phyloP scores from a whole-genome alignment of 1,139 yeast species.

The Insectozyma bohioensis region DNA sequence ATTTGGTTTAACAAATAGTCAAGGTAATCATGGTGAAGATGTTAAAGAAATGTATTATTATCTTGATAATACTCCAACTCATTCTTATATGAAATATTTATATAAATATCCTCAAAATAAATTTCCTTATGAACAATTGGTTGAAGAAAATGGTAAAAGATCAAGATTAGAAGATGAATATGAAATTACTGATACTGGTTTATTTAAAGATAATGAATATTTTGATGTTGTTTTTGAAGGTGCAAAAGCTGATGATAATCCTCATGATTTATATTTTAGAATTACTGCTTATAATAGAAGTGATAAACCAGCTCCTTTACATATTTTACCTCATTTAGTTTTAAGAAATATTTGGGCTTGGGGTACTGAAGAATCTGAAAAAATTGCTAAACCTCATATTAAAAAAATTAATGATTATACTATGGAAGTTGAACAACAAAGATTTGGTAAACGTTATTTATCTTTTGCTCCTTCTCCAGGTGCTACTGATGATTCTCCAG shows the following conservation, averaged over 20 bases:
- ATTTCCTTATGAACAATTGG: slow-evolving; percentile 80
- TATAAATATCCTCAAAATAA: slow-evolving; percentile 88
- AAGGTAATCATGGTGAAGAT: slow-evolving; percentile 96
- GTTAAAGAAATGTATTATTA: slow-evolving; percentile 83
- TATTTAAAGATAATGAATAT: slow-evolving; percentile 77
- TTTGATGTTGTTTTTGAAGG: slow-evolving; percentile 89
- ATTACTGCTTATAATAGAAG: slow-evolving; percentile 90
- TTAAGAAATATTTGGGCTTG: slow-evolving; percentile 94
- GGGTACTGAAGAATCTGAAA: slow-evolving; percentile 60
- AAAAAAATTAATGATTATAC: slow-evolving; percentile 43
- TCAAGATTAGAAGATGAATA: slow-evolving; percentile 65
- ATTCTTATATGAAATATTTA: slow-evolving; percentile 87
- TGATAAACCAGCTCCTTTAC: slow-evolving; percentile 81
- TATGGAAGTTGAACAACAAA: slow-evolving; percentile 64
- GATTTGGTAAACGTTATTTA: slow-evolving; percentile 69
- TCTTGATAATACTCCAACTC: slow-evolving; percentile 90
- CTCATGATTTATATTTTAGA: slow-evolving; percentile 78
- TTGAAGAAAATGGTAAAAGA: slow-evolving; percentile 67
- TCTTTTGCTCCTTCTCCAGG: slow-evolving; percentile 93
- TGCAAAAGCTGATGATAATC: slow-evolving; percentile 86
- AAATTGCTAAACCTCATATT: slow-evolving; percentile 51
- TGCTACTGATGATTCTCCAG: slow-evolving; percentile 52
- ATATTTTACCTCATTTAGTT: slow-evolving; percentile 80
- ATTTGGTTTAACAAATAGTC: slow-evolving; percentile 89
- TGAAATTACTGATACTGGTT: slow-evolving; percentile 74